Conservation (phyloP, 768 basidiomycete species). For the Thelephora ganbajun region DNA sequence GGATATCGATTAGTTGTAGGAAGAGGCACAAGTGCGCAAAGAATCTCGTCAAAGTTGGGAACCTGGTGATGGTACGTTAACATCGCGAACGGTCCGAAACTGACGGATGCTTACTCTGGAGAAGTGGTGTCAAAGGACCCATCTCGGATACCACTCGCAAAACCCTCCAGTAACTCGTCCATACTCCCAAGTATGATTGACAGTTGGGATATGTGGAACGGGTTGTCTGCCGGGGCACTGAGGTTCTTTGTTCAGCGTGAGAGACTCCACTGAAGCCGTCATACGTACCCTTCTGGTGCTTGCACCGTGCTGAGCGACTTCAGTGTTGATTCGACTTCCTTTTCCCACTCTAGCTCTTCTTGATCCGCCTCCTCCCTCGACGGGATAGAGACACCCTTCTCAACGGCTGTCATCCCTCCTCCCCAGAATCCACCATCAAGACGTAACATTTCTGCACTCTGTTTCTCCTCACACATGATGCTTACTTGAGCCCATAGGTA, state of each 20-base stretch:
- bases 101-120: slow-evolving; percentile 35
- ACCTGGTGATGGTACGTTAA: slow-evolving; percentile 25
- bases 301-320: slow-evolving; percentile 42
- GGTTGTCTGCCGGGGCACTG: slow-evolving; percentile 52
- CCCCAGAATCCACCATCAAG: slow-evolving; percentile 68
- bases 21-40: slow-evolving; percentile 89
- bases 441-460: slow-evolving; percentile 51
- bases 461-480: slow-evolving; percentile 69
- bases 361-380: slow-evolving; percentile 13
- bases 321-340: slow-evolving; percentile 43
- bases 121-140: slow-evolving; percentile 33
- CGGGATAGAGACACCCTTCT: slow-evolving; percentile 14
- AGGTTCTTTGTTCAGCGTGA: not conserved
- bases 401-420: slow-evolving; percentile 34
- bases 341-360: slow-evolving; percentile 48
- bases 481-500: slow-evolving; percentile 87
- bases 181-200: slow-evolving; percentile 65
- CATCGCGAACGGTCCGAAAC: slow-evolving; percentile 8
- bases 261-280: not conserved
- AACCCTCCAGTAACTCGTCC: slow-evolving; percentile 51
- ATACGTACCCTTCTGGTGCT: slow-evolving; percentile 49
- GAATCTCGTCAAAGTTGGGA: slow-evolving; percentile 68
- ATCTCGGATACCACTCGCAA: slow-evolving; percentile 41
- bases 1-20: slow-evolving; percentile 66
- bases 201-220: slow-evolving; percentile 74